Percentiles rank a stretch among this genome's conserved stretches.
Evolutionary conservation across 805 yeast genomes (phyloP).

Genomic region (Kluyveromyces wickerhamii): DNA sequence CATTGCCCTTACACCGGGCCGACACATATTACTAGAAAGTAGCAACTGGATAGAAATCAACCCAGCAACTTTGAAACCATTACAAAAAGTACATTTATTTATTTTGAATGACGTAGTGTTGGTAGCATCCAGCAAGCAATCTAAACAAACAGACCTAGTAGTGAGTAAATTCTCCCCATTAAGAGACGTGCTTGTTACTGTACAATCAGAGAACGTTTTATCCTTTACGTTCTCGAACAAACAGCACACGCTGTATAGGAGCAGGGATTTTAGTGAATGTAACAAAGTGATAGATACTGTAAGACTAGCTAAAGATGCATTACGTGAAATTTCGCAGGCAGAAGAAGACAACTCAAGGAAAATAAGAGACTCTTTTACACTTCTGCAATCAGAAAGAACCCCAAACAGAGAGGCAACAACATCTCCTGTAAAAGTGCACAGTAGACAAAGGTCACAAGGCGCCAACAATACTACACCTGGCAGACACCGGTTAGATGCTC

Average conservation of each 20-base stretch:
- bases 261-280: slow-evolving; percentile 20
- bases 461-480: background rate
- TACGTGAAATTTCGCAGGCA: slow-evolving; percentile 46
- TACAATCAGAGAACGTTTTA: slow-evolving; percentile 16
- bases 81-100: slow-evolving; percentile 67
- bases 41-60: slow-evolving; percentile 84
- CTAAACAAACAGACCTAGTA: slow-evolving; percentile 34
- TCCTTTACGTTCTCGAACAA: slow-evolving; percentile 14
- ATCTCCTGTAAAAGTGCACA: slow-evolving; percentile 31
- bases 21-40: slow-evolving; percentile 73
- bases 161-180: slow-evolving; percentile 79
- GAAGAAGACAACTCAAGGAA: slow-evolving; percentile 39
- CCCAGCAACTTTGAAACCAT: slow-evolving; percentile 74
- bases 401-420: slow-evolving; percentile 23
- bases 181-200: slow-evolving; percentile 45
- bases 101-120: slow-evolving; percentile 69
- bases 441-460: slow-evolving; percentile 11
- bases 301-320: slow-evolving; percentile 53
- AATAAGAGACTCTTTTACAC: slow-evolving; percentile 37
- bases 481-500: slow-evolving; percentile 1
- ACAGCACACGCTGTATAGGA: slow-evolving; percentile 17
- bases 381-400: slow-evolving; percentile 31
- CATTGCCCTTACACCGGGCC: slow-evolving; percentile 64
- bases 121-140: slow-evolving; percentile 54
- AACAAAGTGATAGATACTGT: slow-evolving; percentile 44